Evolutionary conservation across 2,329 filamentous ascomycete genomes (phyloP).

Genomic region (Tolypocladium capitatum): DNA sequence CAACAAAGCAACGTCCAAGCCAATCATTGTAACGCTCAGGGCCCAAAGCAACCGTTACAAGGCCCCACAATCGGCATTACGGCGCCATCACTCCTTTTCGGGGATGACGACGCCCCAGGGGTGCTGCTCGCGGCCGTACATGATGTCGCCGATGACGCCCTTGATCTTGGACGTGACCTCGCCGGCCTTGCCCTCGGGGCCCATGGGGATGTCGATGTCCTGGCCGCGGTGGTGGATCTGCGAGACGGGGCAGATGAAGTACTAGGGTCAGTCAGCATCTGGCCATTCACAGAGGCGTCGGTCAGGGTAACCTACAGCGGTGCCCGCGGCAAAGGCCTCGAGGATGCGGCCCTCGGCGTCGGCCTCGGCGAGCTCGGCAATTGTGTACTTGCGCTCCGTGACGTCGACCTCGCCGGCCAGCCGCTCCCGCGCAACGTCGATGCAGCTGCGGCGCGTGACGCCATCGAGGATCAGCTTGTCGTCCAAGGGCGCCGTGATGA

Average conservation of each 20-base stretch:
- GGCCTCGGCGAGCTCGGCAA: constrained; percentile 63
- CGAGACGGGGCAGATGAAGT: constrained; percentile 57
- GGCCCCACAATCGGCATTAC: too few relatives aligned
- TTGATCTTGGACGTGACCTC: constrained; percentile 50
- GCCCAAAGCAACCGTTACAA: too few relatives aligned
- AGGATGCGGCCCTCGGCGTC: constrained; percentile 61
- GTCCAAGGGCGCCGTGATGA: constrained; percentile 73
- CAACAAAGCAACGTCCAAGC: neutral
- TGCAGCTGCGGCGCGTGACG: constrained; percentile 68
- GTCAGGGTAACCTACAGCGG: constrained; percentile 48
- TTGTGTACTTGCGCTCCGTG: constrained; percentile 72
- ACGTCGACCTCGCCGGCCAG: constrained; percentile 51
- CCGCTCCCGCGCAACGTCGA: constrained; percentile 57
- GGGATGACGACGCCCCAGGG: constrained; percentile 56
- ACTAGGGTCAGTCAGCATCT: constrained; percentile 29
- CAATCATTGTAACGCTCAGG: neutral
- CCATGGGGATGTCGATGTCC: constrained; percentile 50
- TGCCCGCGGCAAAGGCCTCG: constrained; percentile 79
- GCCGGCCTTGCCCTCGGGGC: constrained; percentile 33
- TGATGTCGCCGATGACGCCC: constrained; percentile 56
- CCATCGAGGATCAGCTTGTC: constrained; percentile 79
- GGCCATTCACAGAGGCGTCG: neutral
- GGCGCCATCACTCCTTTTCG: constrained; percentile 33
- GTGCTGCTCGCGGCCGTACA: constrained; percentile 58
- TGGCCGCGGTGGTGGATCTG: constrained; percentile 54